Conservation (phyloP, 192 early-diverging fungal species). For the Lunasporangiospora selenospora region DNA sequence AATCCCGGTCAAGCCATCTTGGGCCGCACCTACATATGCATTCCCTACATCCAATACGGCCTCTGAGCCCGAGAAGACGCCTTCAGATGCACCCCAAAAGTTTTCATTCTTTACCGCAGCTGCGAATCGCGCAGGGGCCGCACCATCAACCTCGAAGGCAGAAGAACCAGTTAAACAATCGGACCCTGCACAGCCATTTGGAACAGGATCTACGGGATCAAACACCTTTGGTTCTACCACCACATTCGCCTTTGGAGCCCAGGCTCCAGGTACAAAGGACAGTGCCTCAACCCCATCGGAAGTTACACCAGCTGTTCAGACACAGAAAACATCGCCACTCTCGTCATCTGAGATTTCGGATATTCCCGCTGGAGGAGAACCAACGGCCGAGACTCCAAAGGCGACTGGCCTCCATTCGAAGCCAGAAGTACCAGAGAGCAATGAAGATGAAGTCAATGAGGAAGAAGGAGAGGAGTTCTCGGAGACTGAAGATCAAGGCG, state of each 20-base stretch:
- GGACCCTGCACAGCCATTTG: conserved; percentile 19
- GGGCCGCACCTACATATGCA: conserved; percentile 25
- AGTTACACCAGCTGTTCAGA: too few relatives aligned
- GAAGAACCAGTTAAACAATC: neutral
- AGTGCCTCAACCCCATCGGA: too few relatives aligned
- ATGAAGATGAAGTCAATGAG: neutral
- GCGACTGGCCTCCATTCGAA: too few relatives aligned
- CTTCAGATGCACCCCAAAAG: neutral
- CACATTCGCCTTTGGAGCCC: conserved; percentile 22
- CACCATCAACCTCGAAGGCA: conserved; percentile 14
- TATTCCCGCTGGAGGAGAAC: too few relatives aligned
- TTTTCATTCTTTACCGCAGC: conserved; percentile 24
- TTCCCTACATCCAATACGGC: conserved; percentile 14
- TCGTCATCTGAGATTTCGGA: too few relatives aligned
- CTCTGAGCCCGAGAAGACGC: too few relatives aligned
- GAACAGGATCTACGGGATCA: neutral
- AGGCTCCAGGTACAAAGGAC: too few relatives aligned
- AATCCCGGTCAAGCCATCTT: conserved; percentile 7
- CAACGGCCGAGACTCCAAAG: too few relatives aligned
- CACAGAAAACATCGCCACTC: too few relatives aligned
- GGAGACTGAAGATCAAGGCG: conserved; percentile 1
- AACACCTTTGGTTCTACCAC: conserved; percentile 40
- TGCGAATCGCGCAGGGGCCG: too few relatives aligned
- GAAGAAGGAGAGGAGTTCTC: neutral
- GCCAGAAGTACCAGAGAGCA: too few relatives aligned